Evolutionary conservation across 371 early-diverging fungal genomes (phyloP).

Genomic region (Syncephalastrum sp.): DNA sequence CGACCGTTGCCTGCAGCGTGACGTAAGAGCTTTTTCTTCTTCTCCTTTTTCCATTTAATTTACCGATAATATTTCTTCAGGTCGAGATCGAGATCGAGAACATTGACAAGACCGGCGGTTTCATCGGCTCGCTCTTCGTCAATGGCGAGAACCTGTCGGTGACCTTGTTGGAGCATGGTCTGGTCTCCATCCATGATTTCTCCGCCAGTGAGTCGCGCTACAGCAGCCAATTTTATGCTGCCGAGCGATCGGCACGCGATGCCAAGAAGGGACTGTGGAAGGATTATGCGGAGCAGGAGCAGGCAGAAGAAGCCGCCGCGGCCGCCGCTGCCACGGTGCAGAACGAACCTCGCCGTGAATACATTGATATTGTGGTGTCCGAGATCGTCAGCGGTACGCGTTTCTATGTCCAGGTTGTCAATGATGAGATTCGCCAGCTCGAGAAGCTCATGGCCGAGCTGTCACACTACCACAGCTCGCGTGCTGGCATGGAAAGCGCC

Average conservation of each 20-base stretch:
- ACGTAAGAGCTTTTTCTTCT: constrained; percentile 41
- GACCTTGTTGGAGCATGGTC: constrained; percentile 73
- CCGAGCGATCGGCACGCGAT: constrained; percentile 77
- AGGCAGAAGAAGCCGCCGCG: constrained; percentile 28
- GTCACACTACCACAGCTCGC: constrained; percentile 57
- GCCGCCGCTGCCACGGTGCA: constrained; percentile 29
- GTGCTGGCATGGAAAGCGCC: constrained; percentile 17
- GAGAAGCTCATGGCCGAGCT: constrained; percentile 86
- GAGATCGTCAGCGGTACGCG: constrained; percentile 73
- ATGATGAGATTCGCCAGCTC: constrained; percentile 67
- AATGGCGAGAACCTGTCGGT: constrained; percentile 67
- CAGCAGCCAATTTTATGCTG: constrained; percentile 68
- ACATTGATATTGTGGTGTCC: constrained; percentile 80
- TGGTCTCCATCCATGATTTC: constrained; percentile 81
- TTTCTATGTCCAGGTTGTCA: constrained; percentile 79
- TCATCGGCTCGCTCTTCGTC: constrained; percentile 83
- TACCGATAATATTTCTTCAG: constrained; percentile 1
- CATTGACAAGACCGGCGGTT: constrained; percentile 87
- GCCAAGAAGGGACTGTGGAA: constrained; percentile 60
- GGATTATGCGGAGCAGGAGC: constrained; percentile 35
- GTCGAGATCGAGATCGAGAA: constrained; percentile 84
- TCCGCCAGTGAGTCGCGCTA: constrained; percentile 81
- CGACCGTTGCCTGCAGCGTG: constrained; percentile 80
- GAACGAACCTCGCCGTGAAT: constrained; percentile 61
- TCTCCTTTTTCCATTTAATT: not conserved